Base-by-base conservation (phyloP, 2,329 filamentous ascomycete species). In the Penicillium sp. region DNA sequence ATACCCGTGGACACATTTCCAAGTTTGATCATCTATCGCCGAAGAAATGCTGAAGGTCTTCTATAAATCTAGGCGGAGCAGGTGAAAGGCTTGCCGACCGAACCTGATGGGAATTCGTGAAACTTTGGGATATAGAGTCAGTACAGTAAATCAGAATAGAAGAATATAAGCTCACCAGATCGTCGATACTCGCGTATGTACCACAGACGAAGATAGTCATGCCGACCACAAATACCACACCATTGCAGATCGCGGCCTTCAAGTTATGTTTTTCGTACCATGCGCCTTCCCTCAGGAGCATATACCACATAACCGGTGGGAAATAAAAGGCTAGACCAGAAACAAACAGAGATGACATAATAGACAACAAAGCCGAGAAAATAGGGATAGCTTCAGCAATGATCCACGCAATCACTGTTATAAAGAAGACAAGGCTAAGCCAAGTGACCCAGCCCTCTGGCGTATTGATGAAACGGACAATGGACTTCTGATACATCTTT, bases 301-400 rank as follows among this genome's bases (percentile, higher is more conserved):
- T 25, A 42, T 54, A 52, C 55, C 55, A 60, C 58, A 60, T 60
- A 4, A 58, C 27, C 11, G 58, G 53, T 2, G 58, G 58, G 18
- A 60, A 37, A 42, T 60, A 60, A 37, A 60, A 58, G 4, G 53
- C 55, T 18, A 60, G 47, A 1, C 58, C 58, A 2, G 55, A 58
- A 14, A 56, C 51, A 15, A 60, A 49, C 15, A 56, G 41, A 11
- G 58, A 44, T 12, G 58, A 55, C 20, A 49, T 56, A 20, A 60
- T 60, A 12, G 62, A 62, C 3, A 65, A 42, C 15, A 64, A 51
- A 12, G 62, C 51, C 3, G 57, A 59, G 53, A 65, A 65, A n/a
- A 65, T 55, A 0, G 62, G 62, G 18, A 65, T 62, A 2, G 56
- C 55, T 35, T 65, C 62, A 3, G 62, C 61, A 37, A 65, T 55